A percentile compares a stretch with the other conserved stretches of the same genome.
phyloP scores from a whole-genome alignment of 1,139 yeast genomes.

The Suhomyces choctaworum region DNA sequence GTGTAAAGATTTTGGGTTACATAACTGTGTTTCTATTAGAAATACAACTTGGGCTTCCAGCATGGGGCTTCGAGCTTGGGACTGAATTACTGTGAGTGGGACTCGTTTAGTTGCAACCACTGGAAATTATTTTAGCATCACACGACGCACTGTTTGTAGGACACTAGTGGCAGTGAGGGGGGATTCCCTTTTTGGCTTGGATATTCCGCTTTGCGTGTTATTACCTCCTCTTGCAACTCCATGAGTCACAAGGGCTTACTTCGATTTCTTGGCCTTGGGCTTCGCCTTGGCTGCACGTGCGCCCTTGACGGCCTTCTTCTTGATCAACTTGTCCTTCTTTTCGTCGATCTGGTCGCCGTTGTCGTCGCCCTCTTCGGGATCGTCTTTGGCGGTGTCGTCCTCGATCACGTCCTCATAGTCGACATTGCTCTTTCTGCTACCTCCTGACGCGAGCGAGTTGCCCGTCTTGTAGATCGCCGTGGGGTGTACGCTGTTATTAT shows the following conservation, averaged over 20 bases:
- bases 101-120: too few relatives aligned
- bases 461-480: slow-evolving; percentile 79
- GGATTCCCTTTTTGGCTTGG: not conserved
- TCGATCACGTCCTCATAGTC: slow-evolving; percentile 65
- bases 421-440: slow-evolving; percentile 40
- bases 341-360: slow-evolving; percentile 35
- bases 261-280: slow-evolving; percentile 16
- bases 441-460: slow-evolving; percentile 46
- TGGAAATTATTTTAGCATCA: too few relatives aligned
- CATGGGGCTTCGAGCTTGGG: too few relatives aligned
- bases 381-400: slow-evolving; percentile 51
- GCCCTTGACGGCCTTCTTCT: slow-evolving; percentile 24
- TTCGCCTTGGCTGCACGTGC: slow-evolving; percentile 10
- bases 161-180: too few relatives aligned
- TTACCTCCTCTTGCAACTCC: too few relatives aligned
- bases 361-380: slow-evolving; percentile 30
- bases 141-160: too few relatives aligned
- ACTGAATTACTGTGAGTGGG: too few relatives aligned
- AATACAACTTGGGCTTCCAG: too few relatives aligned
- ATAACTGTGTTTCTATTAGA: too few relatives aligned
- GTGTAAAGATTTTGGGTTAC: too few relatives aligned
- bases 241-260: slow-evolving; percentile 1
- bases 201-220: too few relatives aligned
- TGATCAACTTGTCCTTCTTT: slow-evolving; percentile 47
- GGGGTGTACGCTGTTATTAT: slow-evolving; percentile 77